Conservation (phyloP, 2,329 filamentous ascomycete genomes). For the Aspergillus bombycis region DNA sequence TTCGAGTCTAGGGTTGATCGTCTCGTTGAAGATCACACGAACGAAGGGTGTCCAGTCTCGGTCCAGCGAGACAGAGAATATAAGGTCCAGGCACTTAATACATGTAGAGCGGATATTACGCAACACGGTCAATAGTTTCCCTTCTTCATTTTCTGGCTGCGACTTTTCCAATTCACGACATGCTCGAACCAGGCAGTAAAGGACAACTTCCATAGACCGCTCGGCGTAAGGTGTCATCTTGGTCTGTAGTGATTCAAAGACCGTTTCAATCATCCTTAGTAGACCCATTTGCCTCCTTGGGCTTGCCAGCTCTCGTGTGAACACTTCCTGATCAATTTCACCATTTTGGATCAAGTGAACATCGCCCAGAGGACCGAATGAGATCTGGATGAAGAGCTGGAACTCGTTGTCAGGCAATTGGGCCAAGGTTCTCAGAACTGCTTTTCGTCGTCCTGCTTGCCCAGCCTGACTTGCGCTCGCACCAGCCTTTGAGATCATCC, state of each 20-base stretch:
- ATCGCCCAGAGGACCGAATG: constrained; percentile 70
- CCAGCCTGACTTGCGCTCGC: constrained; percentile 76
- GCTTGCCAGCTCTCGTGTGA: constrained; percentile 64
- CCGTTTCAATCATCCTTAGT: constrained; percentile 84
- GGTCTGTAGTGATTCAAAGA: constrained; percentile 81
- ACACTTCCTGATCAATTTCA: constrained; percentile 54
- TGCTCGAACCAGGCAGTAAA: constrained; percentile 78
- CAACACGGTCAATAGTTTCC: constrained; percentile 35
- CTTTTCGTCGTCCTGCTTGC: constrained; percentile 75
- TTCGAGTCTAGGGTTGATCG: constrained; percentile 75
- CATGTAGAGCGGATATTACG: constrained; percentile 60
- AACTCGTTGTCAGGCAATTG: constrained; percentile 75
- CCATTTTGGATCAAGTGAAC: constrained; percentile 61
- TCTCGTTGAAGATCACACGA: constrained; percentile 69
- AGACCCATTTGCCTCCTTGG: constrained; percentile 85
- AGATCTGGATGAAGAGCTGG: constrained; percentile 79
- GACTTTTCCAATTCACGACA: constrained; percentile 56
- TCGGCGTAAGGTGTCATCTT: constrained; percentile 70
- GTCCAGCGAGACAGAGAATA: constrained; percentile 73
- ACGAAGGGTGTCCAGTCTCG: constrained; percentile 76
- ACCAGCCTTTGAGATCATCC: constrained; percentile 80
- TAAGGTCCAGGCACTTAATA: constrained; percentile 78
- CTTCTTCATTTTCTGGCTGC: constrained; percentile 32
- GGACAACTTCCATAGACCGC: constrained; percentile 72
- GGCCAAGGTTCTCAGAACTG: constrained; percentile 75